Base-by-base conservation (phyloP, 1,284 basidiomycete genomes). In the Sporisorium scitamineum region DNA sequence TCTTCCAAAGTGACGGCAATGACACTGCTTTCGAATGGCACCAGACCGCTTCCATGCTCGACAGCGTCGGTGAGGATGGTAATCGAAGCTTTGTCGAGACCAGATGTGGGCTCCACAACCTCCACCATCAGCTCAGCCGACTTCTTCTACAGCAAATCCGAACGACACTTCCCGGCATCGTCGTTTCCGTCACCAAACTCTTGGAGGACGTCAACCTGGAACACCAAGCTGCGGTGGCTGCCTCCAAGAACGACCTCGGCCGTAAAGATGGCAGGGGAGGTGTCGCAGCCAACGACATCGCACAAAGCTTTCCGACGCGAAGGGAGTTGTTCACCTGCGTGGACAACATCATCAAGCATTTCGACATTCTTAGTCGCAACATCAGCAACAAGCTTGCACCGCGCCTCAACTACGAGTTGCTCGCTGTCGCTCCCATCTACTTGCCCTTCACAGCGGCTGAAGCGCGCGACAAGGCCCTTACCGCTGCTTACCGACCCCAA, bases 381-480 rank as follows among this genome's bases (percentile, higher is more conserved):
- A 20, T 69, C 51, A 47, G 10, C 44, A 41, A 51, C 27, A 29
- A 51, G 7, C 41, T 70, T 0, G 51, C 55, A 7, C 61, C 61
- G 2, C 11, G 31, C 7, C 61, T 70, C 13, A 13, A 27, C 9
- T 26, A 45, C 5, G 48, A 50, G 32, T 31, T 70, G 13, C 26
- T 31, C 3, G 47, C 54, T 1, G n/a, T 56, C 13, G 61, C 57
- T 1, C 68, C 68, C 3, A n/a, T 37, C 7, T 64, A 61, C 42
- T 34, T 70, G 2, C 68, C 68, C 5, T 50, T 61, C 18, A 64
- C 57, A 1, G 57, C 61, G 7, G 27, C 6, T 6, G 68, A 70
- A 41, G 51, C 50, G 10, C 10, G 18, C 3, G 54, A 64, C 13
- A 11, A 4, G 24, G 16, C 16, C 3, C 4, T 61, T 1, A 13